Evolutionary conservation across 179 eudicot species (phyloP), one percentile per base, ranked within the genome.

Genomic region (Vitellaria paradoxa): DNA sequence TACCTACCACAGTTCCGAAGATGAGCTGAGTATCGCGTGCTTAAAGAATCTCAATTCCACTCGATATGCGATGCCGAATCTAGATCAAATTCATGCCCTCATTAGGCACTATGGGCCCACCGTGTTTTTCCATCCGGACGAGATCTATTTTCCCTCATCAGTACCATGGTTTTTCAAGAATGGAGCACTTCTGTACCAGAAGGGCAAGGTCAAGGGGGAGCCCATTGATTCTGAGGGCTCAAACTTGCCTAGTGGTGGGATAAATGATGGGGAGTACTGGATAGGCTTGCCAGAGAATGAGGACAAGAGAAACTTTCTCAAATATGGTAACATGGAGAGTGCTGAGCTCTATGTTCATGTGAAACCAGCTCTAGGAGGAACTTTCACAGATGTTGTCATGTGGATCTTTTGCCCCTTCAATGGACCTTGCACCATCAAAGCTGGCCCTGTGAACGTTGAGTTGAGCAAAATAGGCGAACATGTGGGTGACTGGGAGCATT

Each of bases 381-480:
- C 96, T 37, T 91, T 87, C 83, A 91, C 96, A 5, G 99, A 95
- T 73, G 76, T 95, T 55, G 97, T 85, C 15, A 88, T 95, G 97
- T 95, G 97, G 99, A 59, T 93, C 5, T 95, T 95, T 77, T 90
- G 91, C 73, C 99, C 99, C 1, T 95, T 93, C 77, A 95, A 95
- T 63, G 97, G 97, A 14, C 97, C 97, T 1, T 82, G 88, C 56
- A 86, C 97, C 53, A 59, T 95, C 1, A 95, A 93, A 80, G 84
- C 89, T 7, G 93, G 97, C 69, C 78, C 80, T 2, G 52, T 82
- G 76, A 90, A 76, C 64, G 55, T 86, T 6, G 69, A 82, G 46
- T 70, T 91, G 76, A 78, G 79, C 79, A 30, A 2, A 30, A 30
- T 30, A 30, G 37, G 37, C 2, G 37, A 30, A 30, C 37, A 30